Evolutionary conservation across 73 alveolate species (phyloP).

Genomic region (Halteria grandinella): DNA sequence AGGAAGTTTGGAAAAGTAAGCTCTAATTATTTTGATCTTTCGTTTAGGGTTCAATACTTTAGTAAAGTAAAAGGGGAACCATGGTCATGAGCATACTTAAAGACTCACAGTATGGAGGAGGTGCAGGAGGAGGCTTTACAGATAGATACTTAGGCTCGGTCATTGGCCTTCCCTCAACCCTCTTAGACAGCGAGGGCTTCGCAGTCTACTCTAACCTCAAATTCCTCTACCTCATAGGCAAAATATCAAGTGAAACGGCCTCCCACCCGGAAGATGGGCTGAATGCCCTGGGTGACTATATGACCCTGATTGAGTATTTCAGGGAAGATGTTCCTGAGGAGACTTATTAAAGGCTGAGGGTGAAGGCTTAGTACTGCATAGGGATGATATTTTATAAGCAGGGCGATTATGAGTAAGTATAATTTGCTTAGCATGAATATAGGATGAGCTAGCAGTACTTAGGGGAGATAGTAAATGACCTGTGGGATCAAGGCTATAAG

Average conservation of each 20-base stretch:
- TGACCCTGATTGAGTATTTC: conserved; percentile 1
- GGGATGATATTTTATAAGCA: conserved; percentile 38
- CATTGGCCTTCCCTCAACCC: no score
- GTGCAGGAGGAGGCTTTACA: no score
- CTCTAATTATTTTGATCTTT: no score
- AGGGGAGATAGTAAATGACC: conserved; percentile 3
- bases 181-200: conserved; percentile 46
- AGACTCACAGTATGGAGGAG: no score
- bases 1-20: no score
- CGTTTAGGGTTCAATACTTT: no score
- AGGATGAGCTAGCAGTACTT: conserved; percentile 31
- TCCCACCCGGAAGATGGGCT: conserved; percentile 26
- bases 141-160: no score
- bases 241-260: conserved; percentile 46
- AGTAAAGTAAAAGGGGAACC: no score
- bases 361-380: conserved; percentile 23
- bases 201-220: conserved; percentile 20
- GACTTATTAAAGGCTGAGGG: not conserved
- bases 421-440: not conserved
- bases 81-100: no score
- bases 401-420: conserved; percentile 44
- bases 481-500: conserved; percentile 8
- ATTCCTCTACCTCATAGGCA: conserved; percentile 35
- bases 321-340: conserved; percentile 24
- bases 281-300: conserved; percentile 32